Evolutionary conservation across 768 basidiomycete genomes (phyloP).

Genomic region (Mycena capillaripes): DNA sequence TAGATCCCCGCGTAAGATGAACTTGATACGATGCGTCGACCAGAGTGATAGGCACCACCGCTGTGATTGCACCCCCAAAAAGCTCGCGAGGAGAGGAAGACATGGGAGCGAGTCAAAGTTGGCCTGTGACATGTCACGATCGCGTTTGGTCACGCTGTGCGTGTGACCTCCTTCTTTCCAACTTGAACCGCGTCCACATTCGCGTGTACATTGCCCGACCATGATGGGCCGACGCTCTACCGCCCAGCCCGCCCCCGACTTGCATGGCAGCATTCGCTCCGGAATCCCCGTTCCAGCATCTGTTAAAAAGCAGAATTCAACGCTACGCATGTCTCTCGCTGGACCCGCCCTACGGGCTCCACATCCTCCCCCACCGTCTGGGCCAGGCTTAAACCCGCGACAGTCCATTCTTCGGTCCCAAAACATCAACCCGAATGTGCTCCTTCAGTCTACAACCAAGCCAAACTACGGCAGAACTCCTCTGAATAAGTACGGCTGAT

Average conservation of each 20-base stretch:
- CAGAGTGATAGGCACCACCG: constrained; percentile 66
- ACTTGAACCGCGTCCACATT: constrained; percentile 35
- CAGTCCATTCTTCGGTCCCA: constrained; percentile 81
- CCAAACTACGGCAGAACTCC: constrained; percentile 81
- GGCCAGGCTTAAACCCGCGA: constrained; percentile 57
- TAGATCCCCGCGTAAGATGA: background rate
- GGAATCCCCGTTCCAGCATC: constrained; percentile 83
- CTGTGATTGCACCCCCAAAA: constrained; percentile 90
- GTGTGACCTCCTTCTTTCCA: background rate
- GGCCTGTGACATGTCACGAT: background rate
- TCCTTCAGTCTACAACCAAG: constrained; percentile 80
- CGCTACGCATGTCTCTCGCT: constrained; percentile 78
- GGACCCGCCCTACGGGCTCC: constrained; percentile 78
- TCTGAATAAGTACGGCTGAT: constrained; percentile 66
- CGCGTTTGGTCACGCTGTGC: background rate
- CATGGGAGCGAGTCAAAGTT: constrained; percentile 33
- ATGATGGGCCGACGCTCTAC: constrained; percentile 69
- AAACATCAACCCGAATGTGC: constrained; percentile 77
- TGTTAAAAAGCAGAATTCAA: constrained; percentile 75
- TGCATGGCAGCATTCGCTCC: constrained; percentile 67
- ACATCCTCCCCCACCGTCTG: constrained; percentile 49
- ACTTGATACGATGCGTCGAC: constrained; percentile 88
- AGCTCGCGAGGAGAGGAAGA: constrained; percentile 59
- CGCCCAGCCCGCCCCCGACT: constrained; percentile 67
- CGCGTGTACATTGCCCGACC: constrained; percentile 12